Evolutionary conservation across 805 yeast species (phyloP).

Genomic region (Candida germanica): DNA sequence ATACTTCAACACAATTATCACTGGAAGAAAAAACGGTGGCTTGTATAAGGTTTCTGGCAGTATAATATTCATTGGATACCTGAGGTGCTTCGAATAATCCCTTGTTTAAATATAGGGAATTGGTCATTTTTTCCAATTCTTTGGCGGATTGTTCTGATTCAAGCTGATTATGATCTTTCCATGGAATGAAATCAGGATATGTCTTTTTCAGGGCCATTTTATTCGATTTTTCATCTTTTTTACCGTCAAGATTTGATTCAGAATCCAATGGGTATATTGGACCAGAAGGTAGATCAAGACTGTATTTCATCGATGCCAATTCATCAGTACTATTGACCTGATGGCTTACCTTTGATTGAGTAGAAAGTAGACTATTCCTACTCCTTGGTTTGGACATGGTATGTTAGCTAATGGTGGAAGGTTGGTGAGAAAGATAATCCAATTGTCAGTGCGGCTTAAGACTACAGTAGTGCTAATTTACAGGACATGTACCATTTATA

Average conservation of each 20-base stretch:
- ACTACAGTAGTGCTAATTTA: no score
- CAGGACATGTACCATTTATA: no score
- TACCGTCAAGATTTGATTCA: constrained; percentile 4
- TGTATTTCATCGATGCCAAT: constrained; percentile 31
- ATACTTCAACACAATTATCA: constrained; percentile 31
- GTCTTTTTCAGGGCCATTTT: constrained; percentile 11
- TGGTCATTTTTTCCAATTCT: constrained; percentile 54
- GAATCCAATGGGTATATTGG: constrained; percentile 32
- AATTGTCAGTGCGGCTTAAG: no score
- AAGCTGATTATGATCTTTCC: constrained; percentile 53
- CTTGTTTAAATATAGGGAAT: constrained; percentile 52
- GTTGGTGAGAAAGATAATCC: no score
- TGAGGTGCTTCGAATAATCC: constrained; percentile 68
- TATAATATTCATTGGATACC: constrained; percentile 62
- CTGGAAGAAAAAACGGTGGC: constrained; percentile 38
- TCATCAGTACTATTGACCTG: constrained; percentile 28
- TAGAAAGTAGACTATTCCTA: constrained; percentile 26
- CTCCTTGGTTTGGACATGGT: constrained; percentile 26
- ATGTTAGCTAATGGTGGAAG: background rate
- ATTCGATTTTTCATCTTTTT: constrained; percentile 5
- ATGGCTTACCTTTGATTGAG: constrained; percentile 18
- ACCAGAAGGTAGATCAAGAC: constrained; percentile 32
- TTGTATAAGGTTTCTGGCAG: constrained; percentile 62
- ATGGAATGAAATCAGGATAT: constrained; percentile 72
- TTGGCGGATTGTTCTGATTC: constrained; percentile 12